Percentiles rank a stretch among this genome's conserved stretches.
phyloP scores from a whole-genome alignment of 345 rosid genomes.

The Clarkia xantiana region DNA sequence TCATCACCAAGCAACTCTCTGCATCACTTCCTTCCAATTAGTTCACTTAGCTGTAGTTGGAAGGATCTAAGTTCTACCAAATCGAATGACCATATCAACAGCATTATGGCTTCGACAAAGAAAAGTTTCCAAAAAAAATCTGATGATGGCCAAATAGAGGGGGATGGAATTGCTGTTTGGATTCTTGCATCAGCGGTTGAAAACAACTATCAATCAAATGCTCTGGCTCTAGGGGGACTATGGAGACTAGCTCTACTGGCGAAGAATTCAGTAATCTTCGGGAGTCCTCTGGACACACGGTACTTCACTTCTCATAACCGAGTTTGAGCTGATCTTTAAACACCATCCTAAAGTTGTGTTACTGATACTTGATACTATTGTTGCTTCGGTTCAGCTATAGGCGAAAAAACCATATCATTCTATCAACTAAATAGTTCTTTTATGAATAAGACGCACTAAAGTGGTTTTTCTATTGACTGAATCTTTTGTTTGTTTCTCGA shows the following conservation, averaged over 20 bases:
- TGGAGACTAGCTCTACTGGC: constrained; percentile 77
- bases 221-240: constrained; percentile 16
- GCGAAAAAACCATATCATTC: not conserved
- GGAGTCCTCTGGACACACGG: constrained; percentile 57
- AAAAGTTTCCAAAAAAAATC: constrained; percentile 26
- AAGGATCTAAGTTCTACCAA: constrained; percentile 16
- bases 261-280: constrained; percentile 42
- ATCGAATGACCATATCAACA: constrained; percentile 22
- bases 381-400: too few relatives aligned
- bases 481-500: not conserved
- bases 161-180: constrained; percentile 57
- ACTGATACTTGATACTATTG: not conserved
- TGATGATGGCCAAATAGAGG: constrained; percentile 24
- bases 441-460: not conserved
- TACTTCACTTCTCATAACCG: constrained; percentile 8
- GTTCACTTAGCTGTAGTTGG: constrained; percentile 38
- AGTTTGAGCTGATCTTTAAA: not conserved
- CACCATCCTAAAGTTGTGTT: not conserved
- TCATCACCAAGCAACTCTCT: constrained; percentile 30
- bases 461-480: not conserved
- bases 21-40: constrained; percentile 47
- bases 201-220: constrained; percentile 15
- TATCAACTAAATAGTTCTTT: not conserved
- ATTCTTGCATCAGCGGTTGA: constrained; percentile 43
- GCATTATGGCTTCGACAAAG: constrained; percentile 40